Base-by-base conservation (phyloP, 2,329 filamentous ascomycete species). In the Chaetomium sp. region DNA sequence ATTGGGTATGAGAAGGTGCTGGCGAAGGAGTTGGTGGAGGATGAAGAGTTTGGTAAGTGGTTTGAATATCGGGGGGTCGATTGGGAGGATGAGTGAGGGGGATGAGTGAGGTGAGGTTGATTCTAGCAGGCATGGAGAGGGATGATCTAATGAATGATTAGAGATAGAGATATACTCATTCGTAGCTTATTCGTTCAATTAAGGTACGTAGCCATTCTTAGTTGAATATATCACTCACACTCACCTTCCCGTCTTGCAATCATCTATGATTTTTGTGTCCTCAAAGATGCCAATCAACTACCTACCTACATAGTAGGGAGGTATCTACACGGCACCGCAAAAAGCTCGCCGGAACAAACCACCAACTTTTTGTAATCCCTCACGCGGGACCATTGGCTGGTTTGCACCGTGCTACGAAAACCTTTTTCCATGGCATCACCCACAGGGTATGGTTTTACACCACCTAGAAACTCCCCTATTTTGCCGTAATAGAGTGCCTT, bases 21-120 rank as follows among this genome's bases (percentile, higher is more conserved):
- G 56, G 42, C 38, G 19, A 31, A 49, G 25, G 56, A 49, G 38
- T 25, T 58, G 25, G 8, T 58, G 6, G 56, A 49, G 42, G 56
- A 58, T 49, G 42, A 58, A 42, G 56, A 58, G 56, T 58, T 42
- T 42, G 25, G 27, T 27, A 58, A 19, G 42, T 58, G 56, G 56
- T 58, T 58, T 58, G 56, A 58, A 27, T 58, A 23, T 49, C 38
- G 56, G 19, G 56, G 56, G 19, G 13, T 58, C 10, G 56, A 58
- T 21, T 58, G 38, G 19, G 56, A 58, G 56, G 56, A 58, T 29
- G 38, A 10, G 33, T 35, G 8, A 35, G 8, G 33, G 13, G n/a
- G 3, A 3, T 19, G 35, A 38, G 42, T 21, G 19, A 45, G 42
- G 16, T 21, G 19, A 21, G 19, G 38, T n/a, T 16, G 38, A 16